Evolutionary conservation across 225 moss, liverwort and hornwort species (phyloP), one percentile per base, ranked within the genome.

Genomic region (Physcomitrellopsis africana): DNA sequence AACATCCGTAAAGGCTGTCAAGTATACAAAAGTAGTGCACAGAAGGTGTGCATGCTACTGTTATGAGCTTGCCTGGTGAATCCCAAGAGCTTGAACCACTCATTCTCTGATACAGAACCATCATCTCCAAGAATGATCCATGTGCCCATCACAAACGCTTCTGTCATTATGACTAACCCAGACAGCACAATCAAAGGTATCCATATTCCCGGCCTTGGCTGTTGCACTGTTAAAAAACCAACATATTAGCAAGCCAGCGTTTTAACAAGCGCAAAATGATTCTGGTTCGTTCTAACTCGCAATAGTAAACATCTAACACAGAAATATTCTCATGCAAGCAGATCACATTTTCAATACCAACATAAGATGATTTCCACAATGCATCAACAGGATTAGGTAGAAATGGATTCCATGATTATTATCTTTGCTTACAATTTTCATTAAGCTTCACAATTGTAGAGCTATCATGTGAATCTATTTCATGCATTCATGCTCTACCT

Each of bases 21-120:
- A 9, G 63, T 18, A 13, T 1, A 49, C 8, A 29, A 8, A 11
- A 54, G 45, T 56, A 75, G 14, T 17, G 18, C 47, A 44, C 11
- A 52, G 51, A 37, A 45, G 51, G 43, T 72, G 43, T 10, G 23
- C 58, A 32, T 41, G 20, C 3, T 37, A 23, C 11, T 53, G 18
- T 51, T 32, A 22, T 44, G 44, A 53, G 14, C 64, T 29, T 58
- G 81, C 85, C 85, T 75, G 44, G 81, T 43, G 42, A 85, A 42
- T 37, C 85, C 85, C 65, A 81, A 27, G 49, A 85, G 73, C 41
- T 81, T 46, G 52, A 85, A 64, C 85, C 78, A 85, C 37, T 60
- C 41, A 44, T 69, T 64, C 27, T 81, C 77, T 12, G 63, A 19
- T 24, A 48, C 11, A 70, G 55, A 29, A 23, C 44, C 53, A 51